Percentiles rank a stretch among this genome's conserved stretches.
phyloP scores from a whole-genome alignment of 2,329 filamentous ascomycete species.

The Colletotrichum higginsianum region DNA sequence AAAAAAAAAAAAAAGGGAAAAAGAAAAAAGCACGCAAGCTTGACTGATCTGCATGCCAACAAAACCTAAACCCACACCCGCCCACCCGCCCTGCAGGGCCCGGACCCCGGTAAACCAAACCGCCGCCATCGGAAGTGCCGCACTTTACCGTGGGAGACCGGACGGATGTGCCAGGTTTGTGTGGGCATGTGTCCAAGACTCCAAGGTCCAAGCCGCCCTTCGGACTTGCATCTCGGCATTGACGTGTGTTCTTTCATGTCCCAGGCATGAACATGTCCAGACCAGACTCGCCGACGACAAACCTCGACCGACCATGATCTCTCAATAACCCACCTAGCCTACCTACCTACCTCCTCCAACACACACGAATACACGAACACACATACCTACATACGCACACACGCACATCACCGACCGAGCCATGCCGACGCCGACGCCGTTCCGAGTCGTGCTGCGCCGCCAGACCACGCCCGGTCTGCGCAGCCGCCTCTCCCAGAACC shows the following conservation, averaged over 20 bases:
- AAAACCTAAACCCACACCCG: conserved; percentile 19
- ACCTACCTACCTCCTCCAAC: too few relatives aligned
- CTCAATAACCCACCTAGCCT: conserved; percentile 2
- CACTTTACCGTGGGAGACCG: conserved; percentile 20
- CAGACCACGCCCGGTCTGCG: conserved; percentile 45
- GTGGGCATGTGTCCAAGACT: neutral
- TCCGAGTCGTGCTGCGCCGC: conserved; percentile 49
- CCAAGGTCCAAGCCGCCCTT: conserved; percentile 19
- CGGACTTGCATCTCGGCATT: conserved; percentile 21
- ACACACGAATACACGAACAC: neutral
- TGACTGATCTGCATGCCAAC: neutral
- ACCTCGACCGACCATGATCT: conserved; percentile 14
- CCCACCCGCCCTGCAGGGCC: neutral
- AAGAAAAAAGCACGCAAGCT: conserved; percentile 15
- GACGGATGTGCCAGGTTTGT: neutral
- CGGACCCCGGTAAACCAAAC: conserved; percentile 27
- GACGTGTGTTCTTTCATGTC: neutral
- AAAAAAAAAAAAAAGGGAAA: conserved; percentile 6
- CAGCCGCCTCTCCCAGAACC: conserved; percentile 35
- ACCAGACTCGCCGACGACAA: conserved; percentile 6
- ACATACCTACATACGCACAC: neutral
- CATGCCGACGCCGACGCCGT: conserved; percentile 46
- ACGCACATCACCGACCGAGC: neutral
- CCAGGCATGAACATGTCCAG: neutral
- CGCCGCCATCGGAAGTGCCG: conserved; percentile 35